Base-by-base conservation (phyloP, 495 filamentous ascomycete genomes). In the Penicillium coprophilum region DNA sequence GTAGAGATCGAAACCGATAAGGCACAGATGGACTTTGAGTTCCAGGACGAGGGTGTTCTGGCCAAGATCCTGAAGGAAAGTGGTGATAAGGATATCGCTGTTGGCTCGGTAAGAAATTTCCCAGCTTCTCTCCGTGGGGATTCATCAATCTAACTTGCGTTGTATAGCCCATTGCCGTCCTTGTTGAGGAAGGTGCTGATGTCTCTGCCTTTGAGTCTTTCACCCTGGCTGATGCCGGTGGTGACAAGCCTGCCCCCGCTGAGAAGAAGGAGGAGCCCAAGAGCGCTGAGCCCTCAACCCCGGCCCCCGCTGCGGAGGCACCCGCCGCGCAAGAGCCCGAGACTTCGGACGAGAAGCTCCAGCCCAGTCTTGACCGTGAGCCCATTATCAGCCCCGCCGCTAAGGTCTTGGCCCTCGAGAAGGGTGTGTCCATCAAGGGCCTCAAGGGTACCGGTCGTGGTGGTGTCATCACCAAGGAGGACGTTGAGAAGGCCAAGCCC, bases 11-110 rank as follows among this genome's bases (percentile, higher is more conserved):
- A 99, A 80, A 99, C 95, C 67, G 95, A 99, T 75, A 99, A 99
- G 82, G 95, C 95, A 40, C 95, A 99, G 76, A 99, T 99, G 95
- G 95, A 99, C 80, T 99, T 99, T 66, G 95, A 99, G 75, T 99
- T 95, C 74, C 95, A 99, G 75, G 94, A 99, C 61, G 94, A 99
- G 70, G 94, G 95, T 78, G 81, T 96, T 32, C 77, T 99, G 54
- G 95, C 95, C 56, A 97, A 97, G 83, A 83, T 97, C 57, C 74
- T 99, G 72, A 96, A 91, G 78, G 89, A 96, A 3, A 86, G 86
- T 31, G 95, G 95, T 44, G 91, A 89, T 74, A 97, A 97, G 80
- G 95, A 97, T 70, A 82, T 99, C 59, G 72, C 94, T 36, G 93
- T 99, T 65, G 94, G 94, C 71, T 90, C 90, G 71, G 94, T 98